These are phyloP conservation scores for Aspergillus wentii DNA, from an alignment of 495 filamentous ascomycete genomes.

Conservation along the genomic window DNA sequence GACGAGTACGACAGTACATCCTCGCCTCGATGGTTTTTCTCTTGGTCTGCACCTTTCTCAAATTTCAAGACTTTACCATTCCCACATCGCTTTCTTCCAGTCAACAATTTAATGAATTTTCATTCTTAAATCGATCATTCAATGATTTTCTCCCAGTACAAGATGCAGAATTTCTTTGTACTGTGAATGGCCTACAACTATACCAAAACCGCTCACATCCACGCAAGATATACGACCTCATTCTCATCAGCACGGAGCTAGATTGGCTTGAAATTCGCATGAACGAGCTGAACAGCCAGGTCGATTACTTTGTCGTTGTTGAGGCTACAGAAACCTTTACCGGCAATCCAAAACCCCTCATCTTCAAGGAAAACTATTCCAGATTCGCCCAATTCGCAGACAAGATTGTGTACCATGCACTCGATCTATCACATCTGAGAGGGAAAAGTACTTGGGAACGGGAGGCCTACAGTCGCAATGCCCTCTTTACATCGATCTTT, in stretches of 20 bases:
- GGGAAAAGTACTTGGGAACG: conserved; percentile 2
- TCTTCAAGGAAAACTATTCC: conserved; percentile 34
- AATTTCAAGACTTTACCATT: too few species aligned
- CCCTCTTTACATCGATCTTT: background rate
- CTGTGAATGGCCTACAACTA: conserved; percentile 2
- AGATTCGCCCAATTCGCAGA: conserved; percentile 35
- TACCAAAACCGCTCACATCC: conserved; percentile 9
- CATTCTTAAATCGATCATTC: background rate
- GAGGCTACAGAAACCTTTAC: conserved; percentile 48
- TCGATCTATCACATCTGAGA: conserved; percentile 16
- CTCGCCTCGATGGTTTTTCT: too few species aligned
- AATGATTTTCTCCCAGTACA: background rate
- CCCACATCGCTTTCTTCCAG: too few species aligned
- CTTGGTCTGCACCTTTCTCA: too few species aligned
- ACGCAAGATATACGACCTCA: conserved; percentile 51
- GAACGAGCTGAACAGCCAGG: conserved; percentile 40
- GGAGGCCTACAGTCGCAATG: conserved; percentile 1
- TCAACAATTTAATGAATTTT: too few species aligned
- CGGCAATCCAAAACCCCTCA: conserved; percentile 40
- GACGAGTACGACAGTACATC: too few species aligned
- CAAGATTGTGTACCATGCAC: conserved; percentile 52
- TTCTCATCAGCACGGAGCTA: conserved; percentile 51
- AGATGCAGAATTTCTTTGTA: background rate
- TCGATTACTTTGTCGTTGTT: conserved; percentile 56
- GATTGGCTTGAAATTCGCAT: conserved; percentile 55